Conservation (phyloP, 192 early-diverging fungal species). For the Pilobolus umbonatus region DNA sequence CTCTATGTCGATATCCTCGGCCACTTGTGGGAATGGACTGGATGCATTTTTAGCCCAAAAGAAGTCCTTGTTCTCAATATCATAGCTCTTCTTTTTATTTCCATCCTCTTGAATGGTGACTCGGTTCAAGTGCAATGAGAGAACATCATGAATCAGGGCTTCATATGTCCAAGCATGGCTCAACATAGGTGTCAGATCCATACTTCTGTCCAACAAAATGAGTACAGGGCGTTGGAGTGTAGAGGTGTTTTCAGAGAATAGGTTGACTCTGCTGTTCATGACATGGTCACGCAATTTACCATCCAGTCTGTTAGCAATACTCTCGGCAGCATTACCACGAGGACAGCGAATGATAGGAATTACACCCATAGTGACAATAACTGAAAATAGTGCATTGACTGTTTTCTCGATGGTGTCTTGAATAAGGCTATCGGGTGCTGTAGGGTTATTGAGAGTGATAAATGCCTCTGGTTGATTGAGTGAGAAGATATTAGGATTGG, state of each 20-base stretch:
- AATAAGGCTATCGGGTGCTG: constrained; percentile 76
- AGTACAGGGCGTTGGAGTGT: constrained; percentile 73
- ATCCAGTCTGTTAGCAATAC: constrained; percentile 88
- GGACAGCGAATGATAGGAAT: constrained; percentile 91
- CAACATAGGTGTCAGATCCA: constrained; percentile 90
- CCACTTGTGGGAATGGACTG: constrained; percentile 95
- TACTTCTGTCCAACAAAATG: constrained; percentile 85
- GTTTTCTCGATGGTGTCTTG: constrained; percentile 75
- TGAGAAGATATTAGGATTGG: constrained; percentile 91
- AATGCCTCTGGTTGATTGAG: constrained; percentile 81
- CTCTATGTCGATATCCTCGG: constrained; percentile 91
- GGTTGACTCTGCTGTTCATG: constrained; percentile 79
- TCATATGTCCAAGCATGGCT: constrained; percentile 98
- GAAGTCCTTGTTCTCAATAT: constrained; percentile 84
- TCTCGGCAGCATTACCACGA: constrained; percentile 88
- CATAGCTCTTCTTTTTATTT: constrained; percentile 70
- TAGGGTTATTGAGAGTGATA: constrained; percentile 76
- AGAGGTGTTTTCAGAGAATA: constrained; percentile 65
- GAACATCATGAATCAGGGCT: constrained; percentile 91
- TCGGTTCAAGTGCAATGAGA: constrained; percentile 89
- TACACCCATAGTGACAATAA: constrained; percentile 82
- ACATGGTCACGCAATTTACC: constrained; percentile 86
- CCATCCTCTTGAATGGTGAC: constrained; percentile 68
- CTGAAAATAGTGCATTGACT: constrained; percentile 81
- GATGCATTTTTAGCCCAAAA: constrained; percentile 94